phyloP scores from a whole-genome alignment of 2,329 filamentous ascomycete species.

The Trichoderma semiorbis region DNA sequence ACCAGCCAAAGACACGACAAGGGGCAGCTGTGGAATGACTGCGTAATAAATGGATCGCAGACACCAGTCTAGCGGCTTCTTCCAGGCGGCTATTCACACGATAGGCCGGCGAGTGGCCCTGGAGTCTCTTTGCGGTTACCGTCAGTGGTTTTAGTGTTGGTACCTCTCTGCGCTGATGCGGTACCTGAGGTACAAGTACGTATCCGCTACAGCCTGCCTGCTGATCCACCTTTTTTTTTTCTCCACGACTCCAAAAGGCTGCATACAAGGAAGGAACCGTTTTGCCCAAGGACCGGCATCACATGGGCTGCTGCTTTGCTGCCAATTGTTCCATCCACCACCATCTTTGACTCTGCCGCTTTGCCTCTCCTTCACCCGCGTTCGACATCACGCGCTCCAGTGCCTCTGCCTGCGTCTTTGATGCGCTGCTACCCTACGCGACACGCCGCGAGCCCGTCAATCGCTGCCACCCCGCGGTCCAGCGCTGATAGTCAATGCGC shows the following conservation, averaged over 20 bases:
- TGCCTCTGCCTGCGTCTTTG: slow-evolving; percentile 21
- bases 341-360: not conserved
- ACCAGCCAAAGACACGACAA: not conserved
- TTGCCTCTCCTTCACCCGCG: not conserved
- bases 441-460: slow-evolving; percentile 4
- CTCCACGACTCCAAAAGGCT: slow-evolving; percentile 15
- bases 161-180: not conserved
- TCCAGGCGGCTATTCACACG: not conserved
- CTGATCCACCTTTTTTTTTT: slow-evolving; percentile 29
- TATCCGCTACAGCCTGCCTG: slow-evolving; percentile 22
- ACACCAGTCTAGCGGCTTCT: not conserved
- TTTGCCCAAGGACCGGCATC: slow-evolving; percentile 31
- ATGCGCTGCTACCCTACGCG: slow-evolving; percentile 28
- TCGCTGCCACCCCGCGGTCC: slow-evolving; percentile 12
- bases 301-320: slow-evolving; percentile 32
- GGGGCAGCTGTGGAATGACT: not conserved
- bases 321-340: slow-evolving; percentile 15
- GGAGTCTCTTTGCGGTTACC: not conserved
- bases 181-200: not conserved
- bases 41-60: not conserved
- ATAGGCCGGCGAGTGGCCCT: not conserved
- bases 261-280: slow-evolving; percentile 20
- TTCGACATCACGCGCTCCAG: slow-evolving; percentile 18
- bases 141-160: not conserved
- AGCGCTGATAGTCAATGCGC: slow-evolving; percentile 2